phyloP scores from a whole-genome alignment of 768 basidiomycete species.

The Calocera cornea region DNA sequence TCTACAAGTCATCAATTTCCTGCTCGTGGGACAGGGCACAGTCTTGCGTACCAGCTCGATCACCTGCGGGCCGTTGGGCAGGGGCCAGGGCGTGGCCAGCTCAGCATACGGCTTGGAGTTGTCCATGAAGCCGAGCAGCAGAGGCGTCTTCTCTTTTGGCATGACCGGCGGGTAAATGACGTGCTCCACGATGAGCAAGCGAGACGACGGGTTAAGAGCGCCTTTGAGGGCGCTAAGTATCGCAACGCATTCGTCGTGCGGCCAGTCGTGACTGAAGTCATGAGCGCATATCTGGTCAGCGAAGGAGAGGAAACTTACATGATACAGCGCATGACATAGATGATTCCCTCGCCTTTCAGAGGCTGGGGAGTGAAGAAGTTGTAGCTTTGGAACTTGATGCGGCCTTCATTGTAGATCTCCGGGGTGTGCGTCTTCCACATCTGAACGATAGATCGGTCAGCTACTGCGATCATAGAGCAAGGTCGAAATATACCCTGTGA shows the following conservation, averaged over 20 bases:
- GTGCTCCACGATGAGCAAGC: conserved; percentile 28
- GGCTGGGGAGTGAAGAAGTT: conserved; percentile 13
- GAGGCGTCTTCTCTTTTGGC: conserved; percentile 28
- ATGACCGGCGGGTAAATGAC: background rate
- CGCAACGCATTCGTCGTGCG: conserved; percentile 24
- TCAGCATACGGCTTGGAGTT: background rate
- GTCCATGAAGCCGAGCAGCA: conserved; percentile 21
- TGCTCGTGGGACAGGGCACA: conserved; percentile 40
- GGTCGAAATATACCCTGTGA: conserved; percentile 17
- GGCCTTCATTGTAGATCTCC: conserved; percentile 9
- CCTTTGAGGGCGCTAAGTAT: conserved; percentile 29
- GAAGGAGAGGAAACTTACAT: background rate
- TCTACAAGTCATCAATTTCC: conserved; percentile 34
- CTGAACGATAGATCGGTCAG: conserved; percentile 17
- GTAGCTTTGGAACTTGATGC: conserved; percentile 12
- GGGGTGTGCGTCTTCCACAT: conserved; percentile 13
- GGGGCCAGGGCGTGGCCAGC: background rate
- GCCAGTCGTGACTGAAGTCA: conserved; percentile 34
- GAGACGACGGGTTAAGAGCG: conserved; percentile 26
- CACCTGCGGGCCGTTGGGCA: background rate
- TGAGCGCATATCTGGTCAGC: background rate
- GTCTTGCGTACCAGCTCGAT: conserved; percentile 6
- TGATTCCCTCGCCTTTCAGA: background rate
- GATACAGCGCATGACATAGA: conserved; percentile 17
- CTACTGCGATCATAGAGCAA: background rate